These are phyloP conservation scores for Gastrodia elata DNA, from an alignment of 106 monocot genomes.

Conservation along the genomic window DNA sequence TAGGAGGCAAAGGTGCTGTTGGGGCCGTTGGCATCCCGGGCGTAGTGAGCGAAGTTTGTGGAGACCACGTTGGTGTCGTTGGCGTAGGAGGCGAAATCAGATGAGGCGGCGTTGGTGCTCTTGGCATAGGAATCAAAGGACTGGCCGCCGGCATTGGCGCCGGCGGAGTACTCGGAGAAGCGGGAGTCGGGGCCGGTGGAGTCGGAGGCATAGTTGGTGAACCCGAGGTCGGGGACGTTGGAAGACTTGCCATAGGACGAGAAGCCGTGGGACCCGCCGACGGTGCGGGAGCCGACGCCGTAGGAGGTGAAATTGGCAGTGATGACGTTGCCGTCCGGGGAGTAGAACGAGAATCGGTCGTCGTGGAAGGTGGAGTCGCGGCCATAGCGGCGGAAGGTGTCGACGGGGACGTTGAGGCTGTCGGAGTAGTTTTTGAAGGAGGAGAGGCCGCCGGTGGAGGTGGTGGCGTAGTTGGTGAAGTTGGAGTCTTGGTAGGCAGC, in stretches of 20 bases:
- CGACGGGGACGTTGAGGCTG: constrained; percentile 43
- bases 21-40: constrained; percentile 35
- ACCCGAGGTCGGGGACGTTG: constrained; percentile 54
- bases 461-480: constrained; percentile 80
- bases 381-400: constrained; percentile 85
- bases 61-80: constrained; percentile 54
- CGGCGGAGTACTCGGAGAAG: constrained; percentile 51
- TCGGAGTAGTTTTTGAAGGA: constrained; percentile 75
- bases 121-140: constrained; percentile 69
- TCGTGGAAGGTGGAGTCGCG: constrained; percentile 33
- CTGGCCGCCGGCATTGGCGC: constrained; percentile 60
- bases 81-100: constrained; percentile 40
- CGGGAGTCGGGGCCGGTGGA: constrained; percentile 20
- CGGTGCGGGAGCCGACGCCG: constrained; percentile 38
- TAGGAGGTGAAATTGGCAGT: constrained; percentile 91
- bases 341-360: constrained; percentile 46
- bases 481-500: constrained; percentile 34
- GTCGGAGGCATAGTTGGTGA: constrained; percentile 60
- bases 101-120: constrained; percentile 24
- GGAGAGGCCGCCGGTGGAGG: constrained; percentile 17
- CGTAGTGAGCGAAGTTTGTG: constrained; percentile 54
- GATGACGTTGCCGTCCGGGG: constrained; percentile 54
- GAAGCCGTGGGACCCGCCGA: constrained; percentile 50
- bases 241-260: constrained; percentile 45
- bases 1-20: constrained; percentile 40